phyloP scores from a whole-genome alignment of 2,329 filamentous ascomycete species.

The Pseudopyricularia cyperi region DNA sequence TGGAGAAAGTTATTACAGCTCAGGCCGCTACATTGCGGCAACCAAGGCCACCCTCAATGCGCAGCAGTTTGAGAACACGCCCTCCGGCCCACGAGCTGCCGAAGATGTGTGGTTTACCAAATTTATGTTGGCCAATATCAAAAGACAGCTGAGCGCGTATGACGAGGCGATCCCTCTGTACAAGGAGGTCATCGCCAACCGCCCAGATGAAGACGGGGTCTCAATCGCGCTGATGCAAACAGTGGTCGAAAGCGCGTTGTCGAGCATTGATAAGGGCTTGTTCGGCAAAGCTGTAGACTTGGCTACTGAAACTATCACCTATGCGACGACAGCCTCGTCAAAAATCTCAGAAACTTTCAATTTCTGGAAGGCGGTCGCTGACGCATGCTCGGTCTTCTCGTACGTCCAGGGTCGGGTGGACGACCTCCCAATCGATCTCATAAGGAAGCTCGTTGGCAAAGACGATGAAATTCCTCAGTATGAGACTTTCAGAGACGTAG shows the following conservation, averaged over 20 bases:
- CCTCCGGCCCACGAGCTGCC: conserved; percentile 32
- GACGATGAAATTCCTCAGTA: conserved; percentile 33
- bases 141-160: conserved; percentile 81
- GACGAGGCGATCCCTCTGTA: conserved; percentile 73
- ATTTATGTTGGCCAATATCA: conserved; percentile 93
- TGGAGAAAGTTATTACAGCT: conserved; percentile 94
- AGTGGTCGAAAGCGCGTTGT: conserved; percentile 67
- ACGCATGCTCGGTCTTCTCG: conserved; percentile 76
- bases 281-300: conserved; percentile 72
- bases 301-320: conserved; percentile 54
- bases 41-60: conserved; percentile 83
- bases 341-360: conserved; percentile 68
- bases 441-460: conserved; percentile 41
- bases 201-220: conserved; percentile 71
- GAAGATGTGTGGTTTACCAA: conserved; percentile 87
- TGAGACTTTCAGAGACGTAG: conserved; percentile 53
- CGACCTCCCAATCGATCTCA: conserved; percentile 45
- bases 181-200: conserved; percentile 53
- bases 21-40: conserved; percentile 85
- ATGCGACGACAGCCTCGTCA: conserved; percentile 48
- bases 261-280: conserved; percentile 66
- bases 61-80: conserved; percentile 54
- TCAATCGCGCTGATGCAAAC: conserved; percentile 80
- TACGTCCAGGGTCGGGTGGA: conserved; percentile 56
- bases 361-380: conserved; percentile 84